Evolutionary conservation across 1,284 basidiomycete genomes (phyloP).

Genomic region (Puccinia horiana): DNA sequence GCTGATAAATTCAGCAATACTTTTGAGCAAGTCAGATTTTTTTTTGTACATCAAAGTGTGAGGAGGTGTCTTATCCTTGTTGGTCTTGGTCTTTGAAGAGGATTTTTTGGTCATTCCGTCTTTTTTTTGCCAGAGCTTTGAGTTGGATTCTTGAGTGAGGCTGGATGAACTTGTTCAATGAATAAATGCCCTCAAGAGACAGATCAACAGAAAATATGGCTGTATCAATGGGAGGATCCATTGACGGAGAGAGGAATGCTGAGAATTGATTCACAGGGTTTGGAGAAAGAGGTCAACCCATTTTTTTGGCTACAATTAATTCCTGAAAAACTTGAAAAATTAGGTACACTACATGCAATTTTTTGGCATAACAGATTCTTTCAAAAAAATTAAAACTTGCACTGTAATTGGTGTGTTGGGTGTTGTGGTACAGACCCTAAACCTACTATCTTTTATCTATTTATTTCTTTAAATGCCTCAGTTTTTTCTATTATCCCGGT

Average conservation of each 20-base stretch:
- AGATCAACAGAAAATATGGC: background rate
- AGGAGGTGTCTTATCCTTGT: background rate
- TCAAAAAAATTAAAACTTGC: background rate
- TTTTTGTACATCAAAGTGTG: background rate
- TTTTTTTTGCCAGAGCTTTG: background rate
- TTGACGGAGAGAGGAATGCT: background rate
- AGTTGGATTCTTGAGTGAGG: background rate
- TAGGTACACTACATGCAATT: background rate
- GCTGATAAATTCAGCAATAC: background rate
- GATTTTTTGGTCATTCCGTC: background rate
- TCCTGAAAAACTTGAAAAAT: background rate
- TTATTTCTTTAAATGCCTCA: too few species aligned
- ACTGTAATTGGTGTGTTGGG: background rate
- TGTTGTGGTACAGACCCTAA: background rate
- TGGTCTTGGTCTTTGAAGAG: background rate
- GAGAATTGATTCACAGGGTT: background rate
- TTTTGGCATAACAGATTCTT: background rate
- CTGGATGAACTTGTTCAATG: background rate
- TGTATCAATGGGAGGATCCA: background rate
- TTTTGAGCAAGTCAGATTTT: background rate
- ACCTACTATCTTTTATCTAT: too few species aligned
- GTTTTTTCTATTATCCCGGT: too few species aligned
- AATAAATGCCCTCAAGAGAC: background rate
- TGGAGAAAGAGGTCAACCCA: background rate
- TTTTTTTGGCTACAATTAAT: background rate